Evolutionary conservation across 1,284 basidiomycete genomes (phyloP).

Genomic region (Gymnopus androsaceus): DNA sequence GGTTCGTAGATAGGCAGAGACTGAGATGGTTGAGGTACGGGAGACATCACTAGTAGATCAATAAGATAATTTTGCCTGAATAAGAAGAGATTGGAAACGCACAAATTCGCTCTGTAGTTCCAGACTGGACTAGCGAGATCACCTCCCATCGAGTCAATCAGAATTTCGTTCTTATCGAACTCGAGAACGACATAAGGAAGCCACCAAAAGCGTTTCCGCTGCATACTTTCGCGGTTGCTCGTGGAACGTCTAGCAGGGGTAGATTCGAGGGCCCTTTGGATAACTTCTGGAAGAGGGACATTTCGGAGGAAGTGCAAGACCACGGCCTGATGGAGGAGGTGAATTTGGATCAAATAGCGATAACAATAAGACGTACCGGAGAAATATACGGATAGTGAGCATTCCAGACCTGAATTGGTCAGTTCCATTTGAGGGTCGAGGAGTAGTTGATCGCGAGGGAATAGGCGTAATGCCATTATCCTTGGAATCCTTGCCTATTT

Average conservation of each 20-base stretch:
- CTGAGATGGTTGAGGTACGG: constrained; percentile 85
- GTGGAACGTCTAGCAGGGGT: constrained; percentile 54
- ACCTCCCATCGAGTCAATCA: constrained; percentile 94
- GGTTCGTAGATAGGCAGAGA: constrained; percentile 87
- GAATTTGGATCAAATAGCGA: not conserved
- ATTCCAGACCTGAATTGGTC: constrained; percentile 78
- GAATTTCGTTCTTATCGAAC: constrained; percentile 99
- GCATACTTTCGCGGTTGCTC: constrained; percentile 83
- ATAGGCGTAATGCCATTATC: constrained; percentile 74
- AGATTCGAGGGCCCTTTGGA: constrained; percentile 77
- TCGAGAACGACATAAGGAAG: constrained; percentile 96
- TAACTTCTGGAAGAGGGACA: constrained; percentile 80
- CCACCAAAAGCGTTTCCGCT: constrained; percentile 93
- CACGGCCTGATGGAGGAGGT: constrained; percentile 53
- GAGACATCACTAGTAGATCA: constrained; percentile 70
- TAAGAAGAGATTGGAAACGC: constrained; percentile 33
- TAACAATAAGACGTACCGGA: constrained; percentile 55
- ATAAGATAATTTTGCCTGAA: not conserved
- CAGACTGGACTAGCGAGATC: constrained; percentile 85
- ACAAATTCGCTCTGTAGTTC: constrained; percentile 98
- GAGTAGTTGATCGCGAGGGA: constrained; percentile 70
- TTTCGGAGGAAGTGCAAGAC: constrained; percentile 75
- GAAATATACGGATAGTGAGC: constrained; percentile 86
- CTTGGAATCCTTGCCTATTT: constrained; percentile 67
- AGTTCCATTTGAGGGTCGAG: constrained; percentile 65